Evolutionary conservation across 306 rosid genomes (phyloP), one percentile per base, ranked within the genome.

Genomic region (Acacia melanoxylon): DNA sequence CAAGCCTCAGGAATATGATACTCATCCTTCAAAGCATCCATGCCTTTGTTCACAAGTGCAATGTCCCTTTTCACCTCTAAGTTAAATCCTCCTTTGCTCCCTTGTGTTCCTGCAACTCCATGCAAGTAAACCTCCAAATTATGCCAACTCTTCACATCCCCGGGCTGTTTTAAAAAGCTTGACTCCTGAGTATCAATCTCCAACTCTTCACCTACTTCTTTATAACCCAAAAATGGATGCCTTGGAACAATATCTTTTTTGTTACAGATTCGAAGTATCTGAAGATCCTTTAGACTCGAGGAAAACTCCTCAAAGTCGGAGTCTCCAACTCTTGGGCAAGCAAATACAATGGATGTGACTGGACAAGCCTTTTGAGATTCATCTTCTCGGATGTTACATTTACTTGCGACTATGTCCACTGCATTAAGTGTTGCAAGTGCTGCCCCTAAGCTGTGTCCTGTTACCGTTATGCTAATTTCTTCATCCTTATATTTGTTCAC

Each of bases 61-160:
- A 29, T 29, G 31, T 29, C 31, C 31, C 31, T 29, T 29, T 29
- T 29, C 2, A 29, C 31, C 31, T 29, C 31, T 29, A 29, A 29
- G 2, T 29, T 29, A 29, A 29, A 29, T 29, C 31, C 31, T 29
- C 31, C 31, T 29, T 29, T 29, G 31, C 31, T 29, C 31, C 31
- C 31, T 29, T 29, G 31, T 29, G 31, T 29, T n/a, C 65, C 65
- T 10, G 65, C 65, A 58, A 58, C 65, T 22, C 65, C 65, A 58
- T 58, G 65, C 65, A 58, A 10, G 29, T 58, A 58, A 58, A 22
- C 65, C 65, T 58, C 65, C 90, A 94, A 25, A 77, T 90, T 89
- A 85, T 94, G 98, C 83, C 89, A 54, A 73, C 52, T 85, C 37
- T 14, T 63, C 41, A 63, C 8, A 37, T 24, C 22, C 75, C 29